Base-by-base conservation (phyloP, 768 basidiomycete species). In the Rhizopogon vesiculosus region DNA sequence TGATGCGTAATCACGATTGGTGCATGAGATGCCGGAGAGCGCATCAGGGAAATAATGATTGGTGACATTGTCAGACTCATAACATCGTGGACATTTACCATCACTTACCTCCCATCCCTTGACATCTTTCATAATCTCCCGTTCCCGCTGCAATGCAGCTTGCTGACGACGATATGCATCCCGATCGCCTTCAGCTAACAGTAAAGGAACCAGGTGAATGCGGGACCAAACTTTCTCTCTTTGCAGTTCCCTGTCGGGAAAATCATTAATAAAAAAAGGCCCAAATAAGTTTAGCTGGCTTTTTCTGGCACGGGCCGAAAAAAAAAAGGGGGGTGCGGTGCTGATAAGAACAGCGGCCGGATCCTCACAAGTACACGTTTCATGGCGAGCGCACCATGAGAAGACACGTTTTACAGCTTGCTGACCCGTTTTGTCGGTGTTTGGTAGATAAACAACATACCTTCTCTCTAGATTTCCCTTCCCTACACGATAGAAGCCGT, bases 201-300 rank as follows among this genome's bases (percentile, higher is more conserved):
- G 79, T 55, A 98, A 70, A 9, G 96, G 97, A 33, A 94, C 87
- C 35, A 97, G 82, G 76, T 98, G 86, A 67, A 99, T 93, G 60
- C 96, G 84, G 56, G 94, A 91, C 96, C 96, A 98, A 38, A 85
- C 84, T 73, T 89, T 88, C 76, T 99, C 96, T 60, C 96, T 82
- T 69, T 89, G 78, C 42, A 98, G 79, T 76, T 99, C 96, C 72
- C 96, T 98, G 77, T 64, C 63, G 58, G 69, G 70, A 67, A 68
- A 67, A 66, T 59, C 46, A 59, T 69, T 33, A 25, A 8, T 33
- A 33, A 13, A 38, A 35, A 60, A 69, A 62, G 64, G 66, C 75
- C 73, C 72, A 71, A 72, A 78, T 76, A 72, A 76, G 66, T 70
- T 68, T 66, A 59, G 61, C 66, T 71, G 71, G 65, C 69, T 63